Conservation (phyloP, 805 yeast species). For the Starmerella kuoi region DNA sequence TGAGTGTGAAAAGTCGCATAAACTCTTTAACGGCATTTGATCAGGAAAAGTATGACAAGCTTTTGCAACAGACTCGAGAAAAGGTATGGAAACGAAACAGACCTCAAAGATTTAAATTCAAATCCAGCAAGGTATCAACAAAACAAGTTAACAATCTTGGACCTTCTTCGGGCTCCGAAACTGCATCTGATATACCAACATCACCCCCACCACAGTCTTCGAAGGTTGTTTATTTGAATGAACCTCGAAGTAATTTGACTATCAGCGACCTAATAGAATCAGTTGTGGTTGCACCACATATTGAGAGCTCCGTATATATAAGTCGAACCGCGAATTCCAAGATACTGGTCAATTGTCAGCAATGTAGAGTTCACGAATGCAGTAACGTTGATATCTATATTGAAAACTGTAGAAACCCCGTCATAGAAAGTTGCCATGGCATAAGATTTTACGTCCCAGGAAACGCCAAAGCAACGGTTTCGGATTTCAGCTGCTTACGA, state of each 20-base stretch:
- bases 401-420: conserved; percentile 25
- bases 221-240: background rate
- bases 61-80: conserved; percentile 2
- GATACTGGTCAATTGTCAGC: conserved; percentile 22
- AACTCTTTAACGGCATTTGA: conserved; percentile 4
- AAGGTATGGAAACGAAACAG: conserved; percentile 4
- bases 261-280: conserved; percentile 17
- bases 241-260: conserved; percentile 5
- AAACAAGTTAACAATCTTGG: no score
- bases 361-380: conserved; percentile 25
- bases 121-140: background rate
- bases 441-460: conserved; percentile 20
- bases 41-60: conserved; percentile 6
- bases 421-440: conserved; percentile 22
- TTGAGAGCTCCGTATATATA: conserved; percentile 22
- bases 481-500: conserved; percentile 26
- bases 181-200: no score
- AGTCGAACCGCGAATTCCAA: conserved; percentile 15
- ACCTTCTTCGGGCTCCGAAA: no score
- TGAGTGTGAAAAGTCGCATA: background rate
- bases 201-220: background rate
- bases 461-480: conserved; percentile 14
- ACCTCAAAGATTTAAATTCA: conserved; percentile 13
- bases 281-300: conserved; percentile 13
- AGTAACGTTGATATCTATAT: conserved; percentile 15